Conservation (phyloP, 164 flowering plant species). For the Vitis rotundifolia region DNA sequence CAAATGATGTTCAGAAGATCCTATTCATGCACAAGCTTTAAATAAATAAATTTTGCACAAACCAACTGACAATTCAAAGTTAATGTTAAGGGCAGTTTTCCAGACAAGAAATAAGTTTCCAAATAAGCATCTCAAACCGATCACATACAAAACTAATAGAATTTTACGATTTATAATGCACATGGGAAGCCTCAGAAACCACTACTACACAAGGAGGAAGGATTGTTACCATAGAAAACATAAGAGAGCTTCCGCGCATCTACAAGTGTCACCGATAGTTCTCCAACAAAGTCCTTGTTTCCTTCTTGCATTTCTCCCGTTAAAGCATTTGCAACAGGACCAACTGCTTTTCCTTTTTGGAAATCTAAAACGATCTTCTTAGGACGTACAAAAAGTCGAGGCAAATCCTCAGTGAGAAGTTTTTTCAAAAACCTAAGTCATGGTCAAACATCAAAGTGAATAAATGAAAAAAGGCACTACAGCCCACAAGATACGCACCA, state of each 20-base stretch:
- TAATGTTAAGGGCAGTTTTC: neutral
- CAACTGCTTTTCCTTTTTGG: constrained; percentile 87
- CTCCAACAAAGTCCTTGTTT: constrained; percentile 87
- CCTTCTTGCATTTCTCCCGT: constrained; percentile 74
- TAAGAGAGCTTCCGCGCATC: constrained; percentile 88
- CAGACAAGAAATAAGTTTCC: neutral
- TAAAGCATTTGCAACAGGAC: constrained; percentile 63
- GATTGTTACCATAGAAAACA: constrained; percentile 61
- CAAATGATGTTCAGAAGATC: neutral
- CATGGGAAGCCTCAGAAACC: neutral
- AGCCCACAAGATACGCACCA: neutral
- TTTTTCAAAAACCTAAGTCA: constrained; percentile 84
- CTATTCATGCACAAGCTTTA: neutral
- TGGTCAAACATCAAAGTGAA: neutral
- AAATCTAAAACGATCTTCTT: constrained; percentile 93
- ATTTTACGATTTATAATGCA: neutral
- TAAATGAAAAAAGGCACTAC: neutral
- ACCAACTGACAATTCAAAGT: neutral
- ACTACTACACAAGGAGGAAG: neutral
- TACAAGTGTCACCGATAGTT: constrained; percentile 90
- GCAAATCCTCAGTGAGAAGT: constrained; percentile 96
- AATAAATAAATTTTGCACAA: too few relatives aligned
- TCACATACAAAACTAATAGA: neutral
- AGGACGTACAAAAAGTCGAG: constrained; percentile 91
- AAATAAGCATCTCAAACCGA: neutral